A percentile compares a stretch with the other conserved stretches of the same genome.
Evolutionary conservation across 768 basidiomycete species (phyloP).

Genomic region (Mycena rosella): DNA sequence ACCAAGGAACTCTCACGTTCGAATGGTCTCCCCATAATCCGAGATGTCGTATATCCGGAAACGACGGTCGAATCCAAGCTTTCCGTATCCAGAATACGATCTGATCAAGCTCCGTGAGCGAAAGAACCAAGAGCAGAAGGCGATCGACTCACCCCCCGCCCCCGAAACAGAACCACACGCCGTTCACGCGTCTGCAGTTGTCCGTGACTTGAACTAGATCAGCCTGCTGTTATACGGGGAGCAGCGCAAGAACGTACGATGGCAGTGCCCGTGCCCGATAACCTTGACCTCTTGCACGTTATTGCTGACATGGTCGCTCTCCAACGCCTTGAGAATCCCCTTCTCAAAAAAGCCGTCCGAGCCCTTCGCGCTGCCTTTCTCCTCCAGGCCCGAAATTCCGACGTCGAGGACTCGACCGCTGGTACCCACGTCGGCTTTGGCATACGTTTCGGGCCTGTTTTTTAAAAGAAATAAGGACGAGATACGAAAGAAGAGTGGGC

Average conservation of each 20-base stretch:
- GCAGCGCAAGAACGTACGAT: constrained; percentile 62
- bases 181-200: constrained; percentile 86
- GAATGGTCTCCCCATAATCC: constrained; percentile 92
- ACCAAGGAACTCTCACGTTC: constrained; percentile 57
- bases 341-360: constrained; percentile 90
- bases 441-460: constrained; percentile 85
- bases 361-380: constrained; percentile 70
- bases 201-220: constrained; percentile 74
- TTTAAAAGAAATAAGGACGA: background rate
- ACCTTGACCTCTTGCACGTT: constrained; percentile 84
- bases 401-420: constrained; percentile 76
- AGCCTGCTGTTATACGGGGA: constrained; percentile 24
- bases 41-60: constrained; percentile 91
- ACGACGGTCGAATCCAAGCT: constrained; percentile 88
- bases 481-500: background rate
- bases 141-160: constrained; percentile 25
- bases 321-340: constrained; percentile 77
- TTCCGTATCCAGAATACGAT: constrained; percentile 87
- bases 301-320: constrained; percentile 72
- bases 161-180: constrained; percentile 67
- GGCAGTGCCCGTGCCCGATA: constrained; percentile 91
- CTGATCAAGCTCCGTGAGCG: constrained; percentile 50
- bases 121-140: background rate
- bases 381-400: constrained; percentile 73
- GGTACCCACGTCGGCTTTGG: constrained; percentile 73